These are phyloP conservation scores for Chytriomyces confervae DNA, from an alignment of 192 early-diverging fungal species.

Conservation along the genomic window DNA sequence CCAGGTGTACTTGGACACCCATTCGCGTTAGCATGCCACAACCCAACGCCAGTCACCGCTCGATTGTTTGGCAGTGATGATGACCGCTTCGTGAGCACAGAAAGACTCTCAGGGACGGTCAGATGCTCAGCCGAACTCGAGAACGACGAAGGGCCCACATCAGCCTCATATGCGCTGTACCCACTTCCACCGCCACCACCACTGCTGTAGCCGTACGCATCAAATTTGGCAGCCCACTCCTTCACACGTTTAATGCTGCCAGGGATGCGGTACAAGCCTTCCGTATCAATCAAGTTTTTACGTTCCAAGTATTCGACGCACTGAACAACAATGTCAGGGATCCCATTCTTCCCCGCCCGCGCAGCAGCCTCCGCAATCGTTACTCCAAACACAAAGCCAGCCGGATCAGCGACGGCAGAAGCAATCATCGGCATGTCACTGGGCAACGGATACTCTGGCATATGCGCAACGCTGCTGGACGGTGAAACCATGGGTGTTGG, in stretches of 20 bases:
- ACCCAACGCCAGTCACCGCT: not conserved
- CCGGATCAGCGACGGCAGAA: not conserved
- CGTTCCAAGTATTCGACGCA: slow-evolving; percentile 18
- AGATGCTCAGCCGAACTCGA: not conserved
- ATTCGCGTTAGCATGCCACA: slow-evolving; percentile 9
- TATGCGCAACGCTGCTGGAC: too few relatives aligned
- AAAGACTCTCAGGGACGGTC: not conserved
- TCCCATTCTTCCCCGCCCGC: slow-evolving; percentile 19
- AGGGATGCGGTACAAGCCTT: slow-evolving; percentile 47
- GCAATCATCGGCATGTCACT: not conserved
- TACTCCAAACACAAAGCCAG: slow-evolving; percentile 25
- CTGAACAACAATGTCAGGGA: slow-evolving; percentile 29
- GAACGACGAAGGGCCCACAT: not conserved
- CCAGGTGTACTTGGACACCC: slow-evolving; percentile 12
- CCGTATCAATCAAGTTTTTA: slow-evolving; percentile 12
- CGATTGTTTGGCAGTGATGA: not conserved
- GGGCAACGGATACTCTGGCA: too few relatives aligned
- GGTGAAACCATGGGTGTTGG: too few relatives aligned
- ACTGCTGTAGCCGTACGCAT: slow-evolving; percentile 1
- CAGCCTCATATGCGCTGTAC: not conserved
- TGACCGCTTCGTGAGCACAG: too few relatives aligned
- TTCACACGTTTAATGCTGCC: slow-evolving; percentile 39
- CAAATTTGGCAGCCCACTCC: slow-evolving; percentile 22
- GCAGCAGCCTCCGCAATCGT: slow-evolving; percentile 8
- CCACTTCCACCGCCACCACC: not conserved